Percentiles rank a stretch among this genome's conserved stretches.
Conservation (phyloP, 202 grass and related monocot species). For the Carex sylvatica region DNA sequence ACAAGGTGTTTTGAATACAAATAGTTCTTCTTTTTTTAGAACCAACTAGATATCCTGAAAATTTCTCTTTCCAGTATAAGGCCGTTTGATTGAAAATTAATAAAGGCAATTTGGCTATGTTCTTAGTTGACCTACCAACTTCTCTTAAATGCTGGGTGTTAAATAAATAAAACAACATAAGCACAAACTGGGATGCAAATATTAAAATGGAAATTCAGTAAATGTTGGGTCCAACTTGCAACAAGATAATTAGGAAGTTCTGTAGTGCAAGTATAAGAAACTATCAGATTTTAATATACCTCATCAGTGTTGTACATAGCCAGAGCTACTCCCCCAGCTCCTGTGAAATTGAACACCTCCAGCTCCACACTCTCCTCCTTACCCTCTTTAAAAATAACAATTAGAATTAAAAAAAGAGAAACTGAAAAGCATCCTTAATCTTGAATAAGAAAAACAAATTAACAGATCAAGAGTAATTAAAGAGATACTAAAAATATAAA, state of each 20-base stretch:
- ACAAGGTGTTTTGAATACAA: conserved; percentile 55
- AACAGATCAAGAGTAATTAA: conserved; percentile 1
- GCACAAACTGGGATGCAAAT: not conserved
- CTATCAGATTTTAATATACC: conserved; percentile 38
- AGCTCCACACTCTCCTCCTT: conserved; percentile 56
- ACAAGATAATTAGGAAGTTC: conserved; percentile 1
- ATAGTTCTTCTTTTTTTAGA: conserved; percentile 78
- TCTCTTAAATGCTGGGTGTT: conserved; percentile 45
- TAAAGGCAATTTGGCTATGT: conserved; percentile 51
- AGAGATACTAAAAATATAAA: conserved; percentile 13
- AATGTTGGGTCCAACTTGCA: conserved; percentile 32
- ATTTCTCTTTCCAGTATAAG: conserved; percentile 34
- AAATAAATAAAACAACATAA: not conserved
- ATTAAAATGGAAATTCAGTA: conserved; percentile 33
- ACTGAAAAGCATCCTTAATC: conserved; percentile 7
- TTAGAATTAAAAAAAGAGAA: not conserved
- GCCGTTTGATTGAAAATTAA: not conserved
- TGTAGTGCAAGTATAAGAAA: conserved; percentile 16
- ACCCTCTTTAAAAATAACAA: conserved; percentile 43
- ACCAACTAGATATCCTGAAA: conserved; percentile 71
- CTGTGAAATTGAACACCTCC: conserved; percentile 67
- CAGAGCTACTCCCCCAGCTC: conserved; percentile 67
- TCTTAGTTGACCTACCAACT: conserved; percentile 48
- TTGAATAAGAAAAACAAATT: not conserved
- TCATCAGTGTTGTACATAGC: conserved; percentile 81